These are phyloP conservation scores for Spathaspora gorwiae DNA, from an alignment of 805 yeast species.

Conservation along the genomic window DNA sequence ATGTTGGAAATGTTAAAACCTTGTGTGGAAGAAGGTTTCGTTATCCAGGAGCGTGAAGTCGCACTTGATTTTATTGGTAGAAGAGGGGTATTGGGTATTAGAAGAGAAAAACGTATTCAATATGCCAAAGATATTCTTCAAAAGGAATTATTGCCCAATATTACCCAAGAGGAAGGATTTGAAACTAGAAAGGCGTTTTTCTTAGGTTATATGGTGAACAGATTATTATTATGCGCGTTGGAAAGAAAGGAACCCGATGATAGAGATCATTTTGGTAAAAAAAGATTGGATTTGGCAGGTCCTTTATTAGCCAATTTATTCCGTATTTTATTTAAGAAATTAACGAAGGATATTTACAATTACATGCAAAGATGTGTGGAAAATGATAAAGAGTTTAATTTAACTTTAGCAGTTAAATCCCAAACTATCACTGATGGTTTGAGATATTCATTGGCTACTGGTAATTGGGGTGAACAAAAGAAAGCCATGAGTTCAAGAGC, in stretches of 20 bases:
- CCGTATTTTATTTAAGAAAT: conserved; percentile 88
- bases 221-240: conserved; percentile 89
- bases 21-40: conserved; percentile 98
- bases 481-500: conserved; percentile 98
- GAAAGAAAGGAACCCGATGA: conserved; percentile 98
- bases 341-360: conserved; percentile 94
- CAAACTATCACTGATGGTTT: conserved; percentile 96
- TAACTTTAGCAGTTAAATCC: conserved; percentile 94
- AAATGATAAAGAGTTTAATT: conserved; percentile 93
- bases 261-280: conserved; percentile 99
- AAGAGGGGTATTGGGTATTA: conserved; percentile 94
- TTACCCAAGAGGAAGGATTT: conserved; percentile 94
- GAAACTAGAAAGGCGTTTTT: conserved; percentile 96
- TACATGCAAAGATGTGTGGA: conserved; percentile 99
- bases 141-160: conserved; percentile 94
- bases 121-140: conserved; percentile 96
- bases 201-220: conserved; percentile 96
- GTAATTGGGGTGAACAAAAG: conserved; percentile 99
- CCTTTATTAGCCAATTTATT: conserved; percentile 93
- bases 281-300: conserved; percentile 97
- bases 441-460: conserved; percentile 96
- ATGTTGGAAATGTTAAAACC: conserved; percentile 99
- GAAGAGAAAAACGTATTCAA: conserved; percentile 96
- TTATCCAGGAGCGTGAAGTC: conserved; percentile 95
- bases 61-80: conserved; percentile 97